Evolutionary conservation across 306 rosid species (phyloP), one percentile per base, ranked within the genome.

Genomic region (Castanopsis chinensis): DNA sequence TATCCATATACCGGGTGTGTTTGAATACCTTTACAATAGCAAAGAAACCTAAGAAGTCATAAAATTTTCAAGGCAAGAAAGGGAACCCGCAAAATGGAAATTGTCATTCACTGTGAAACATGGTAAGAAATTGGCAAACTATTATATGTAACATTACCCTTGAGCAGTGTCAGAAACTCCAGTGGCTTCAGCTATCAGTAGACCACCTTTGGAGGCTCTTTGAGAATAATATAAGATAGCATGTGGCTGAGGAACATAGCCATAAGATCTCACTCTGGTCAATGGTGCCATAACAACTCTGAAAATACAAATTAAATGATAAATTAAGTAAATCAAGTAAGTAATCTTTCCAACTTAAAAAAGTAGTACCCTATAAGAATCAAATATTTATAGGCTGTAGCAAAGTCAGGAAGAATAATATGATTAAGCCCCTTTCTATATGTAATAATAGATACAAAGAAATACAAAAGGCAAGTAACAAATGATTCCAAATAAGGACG

Each of bases 1-100:
- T 23, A 88, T 89, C 90, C 90, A 86, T 57, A 89, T 78, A 10
- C 90, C 90, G 5, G 88, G 86, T 27, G 74, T 78, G 21, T 89
- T 19, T 7, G 77, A 59, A 70, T 80, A 72, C 71, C 90, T 86
- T 18, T 3, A 17, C 13, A 61, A 23, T 67, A 28, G 5, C 4
- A 18, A 81, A 53, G 5, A 69, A 30, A 45, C 71, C 30, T 4
- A 30, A 11, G 4, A n/a, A 18, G 25, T 54, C 43, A 73, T 30
- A 2, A 30, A 67, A 5, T 8, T 15, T 33, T 65, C 17, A 0
- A 67, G 71, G 71, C 71, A 17, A 64, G 45, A 64, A 64, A 30
- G 12, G 2, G 21, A 59, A 59, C 30, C 41, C 43, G 28, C 69
- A 13, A 63, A 63, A 63, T 63, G 69, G 69, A 63, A 28, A 15